Evolutionary conservation across 495 filamentous ascomycete genomes (phyloP).

Genomic region (Bacidia rubella): DNA sequence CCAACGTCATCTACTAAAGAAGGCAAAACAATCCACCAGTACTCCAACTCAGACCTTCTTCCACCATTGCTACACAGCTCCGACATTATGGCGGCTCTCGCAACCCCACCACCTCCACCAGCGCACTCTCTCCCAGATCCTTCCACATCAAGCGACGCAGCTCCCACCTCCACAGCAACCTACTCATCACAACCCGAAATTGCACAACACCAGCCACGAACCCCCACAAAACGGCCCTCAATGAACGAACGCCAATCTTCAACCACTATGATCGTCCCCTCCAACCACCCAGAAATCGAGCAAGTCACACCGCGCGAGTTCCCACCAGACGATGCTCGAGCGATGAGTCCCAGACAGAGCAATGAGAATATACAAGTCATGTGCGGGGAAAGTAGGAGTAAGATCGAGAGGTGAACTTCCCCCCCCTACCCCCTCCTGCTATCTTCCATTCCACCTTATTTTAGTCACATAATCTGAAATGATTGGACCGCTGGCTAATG

Average conservation of each 20-base stretch:
- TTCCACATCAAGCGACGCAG: too few species aligned
- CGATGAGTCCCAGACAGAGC: slow-evolving; percentile 88
- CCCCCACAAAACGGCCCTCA: slow-evolving; percentile 22
- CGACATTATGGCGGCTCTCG: too few species aligned
- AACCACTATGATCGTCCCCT: slow-evolving; percentile 67
- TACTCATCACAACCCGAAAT: not conserved
- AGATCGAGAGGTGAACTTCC: slow-evolving; percentile 42
- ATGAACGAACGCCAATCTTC: slow-evolving; percentile 56
- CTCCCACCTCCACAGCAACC: not conserved
- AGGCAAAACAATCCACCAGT: too few species aligned
- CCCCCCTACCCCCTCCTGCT: not conserved
- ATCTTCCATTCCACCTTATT: not conserved
- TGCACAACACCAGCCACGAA: not conserved
- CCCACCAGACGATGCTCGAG: slow-evolving; percentile 74
- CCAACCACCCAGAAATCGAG: slow-evolving; percentile 55
- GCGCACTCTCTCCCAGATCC: too few species aligned
- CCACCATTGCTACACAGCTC: too few species aligned
- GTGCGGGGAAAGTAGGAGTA: slow-evolving; percentile 61
- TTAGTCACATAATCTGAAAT: not conserved
- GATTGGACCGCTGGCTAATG: not conserved
- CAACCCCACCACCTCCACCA: too few species aligned
- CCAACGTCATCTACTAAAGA: too few species aligned
- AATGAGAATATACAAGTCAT: slow-evolving; percentile 78
- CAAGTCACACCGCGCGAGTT: slow-evolving; percentile 51
- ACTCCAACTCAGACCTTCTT: too few species aligned